Conservation (phyloP, 2,329 filamentous ascomycete species). For the Nothopassalora personata region DNA sequence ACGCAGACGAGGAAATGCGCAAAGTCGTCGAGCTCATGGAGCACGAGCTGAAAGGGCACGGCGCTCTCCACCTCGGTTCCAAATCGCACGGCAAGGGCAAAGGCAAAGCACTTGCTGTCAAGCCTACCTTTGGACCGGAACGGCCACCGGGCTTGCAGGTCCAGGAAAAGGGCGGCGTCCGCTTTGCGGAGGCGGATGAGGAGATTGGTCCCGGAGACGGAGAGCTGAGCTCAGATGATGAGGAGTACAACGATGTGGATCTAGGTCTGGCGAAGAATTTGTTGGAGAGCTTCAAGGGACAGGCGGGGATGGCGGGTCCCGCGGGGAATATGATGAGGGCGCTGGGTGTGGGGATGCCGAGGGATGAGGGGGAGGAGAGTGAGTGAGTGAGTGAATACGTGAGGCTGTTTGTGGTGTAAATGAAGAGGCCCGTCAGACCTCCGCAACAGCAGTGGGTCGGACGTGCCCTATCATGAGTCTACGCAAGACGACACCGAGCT, state of each 20-base stretch:
- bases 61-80: slow-evolving; percentile 51
- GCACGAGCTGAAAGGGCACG: slow-evolving; percentile 63
- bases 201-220: slow-evolving; percentile 39
- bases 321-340: slow-evolving; percentile 80
- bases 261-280: slow-evolving; percentile 86
- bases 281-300: slow-evolving; percentile 85
- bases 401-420: too few species aligned
- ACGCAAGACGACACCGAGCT: too few species aligned
- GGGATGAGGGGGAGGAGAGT: slow-evolving; percentile 57
- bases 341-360: slow-evolving; percentile 76
- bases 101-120: slow-evolving; percentile 12
- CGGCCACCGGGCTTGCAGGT: slow-evolving; percentile 25
- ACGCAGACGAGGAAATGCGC: slow-evolving; percentile 56
- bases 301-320: slow-evolving; percentile 78
- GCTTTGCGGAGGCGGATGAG: slow-evolving; percentile 30
- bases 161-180: slow-evolving; percentile 11
- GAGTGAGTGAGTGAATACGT: slow-evolving; percentile 6
- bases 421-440: too few species aligned
- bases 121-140: slow-evolving; percentile 27
- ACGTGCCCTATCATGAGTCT: too few species aligned
- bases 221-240: slow-evolving; percentile 39
- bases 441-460: too few species aligned
- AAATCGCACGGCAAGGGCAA: slow-evolving; percentile 31
- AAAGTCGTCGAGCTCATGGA: slow-evolving; percentile 66
- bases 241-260: slow-evolving; percentile 66